These are phyloP conservation scores for Schizopora paradoxa DNA, from an alignment of 1,284 basidiomycete genomes.

Conservation along the genomic window DNA sequence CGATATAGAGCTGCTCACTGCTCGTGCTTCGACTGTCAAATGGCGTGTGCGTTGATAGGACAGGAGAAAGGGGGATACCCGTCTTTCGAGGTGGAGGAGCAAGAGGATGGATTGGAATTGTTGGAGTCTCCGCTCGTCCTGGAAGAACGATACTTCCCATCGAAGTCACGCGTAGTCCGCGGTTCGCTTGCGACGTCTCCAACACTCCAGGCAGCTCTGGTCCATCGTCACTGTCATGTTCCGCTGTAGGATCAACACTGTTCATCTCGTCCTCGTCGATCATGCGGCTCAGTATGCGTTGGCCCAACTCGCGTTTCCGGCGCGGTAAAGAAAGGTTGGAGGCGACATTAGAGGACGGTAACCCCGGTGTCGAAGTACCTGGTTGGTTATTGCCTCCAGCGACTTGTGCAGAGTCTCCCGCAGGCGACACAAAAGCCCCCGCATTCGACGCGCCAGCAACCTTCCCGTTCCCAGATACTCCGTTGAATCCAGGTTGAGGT, in stretches of 20 bases:
- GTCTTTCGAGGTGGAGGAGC: constrained; percentile 56
- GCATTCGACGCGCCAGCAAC: too few species aligned
- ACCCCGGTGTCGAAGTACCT: too few species aligned
- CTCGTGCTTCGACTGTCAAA: constrained; percentile 26
- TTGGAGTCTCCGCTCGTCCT: constrained; percentile 52
- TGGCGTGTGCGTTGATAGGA: constrained; percentile 44
- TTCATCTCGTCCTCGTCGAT: constrained; percentile 20
- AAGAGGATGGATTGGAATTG: constrained; percentile 49
- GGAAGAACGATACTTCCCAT: constrained; percentile 30
- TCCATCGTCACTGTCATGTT: not conserved
- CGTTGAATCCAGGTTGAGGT: too few species aligned
- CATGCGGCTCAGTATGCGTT: constrained; percentile 23
- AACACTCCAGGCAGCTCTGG: not conserved
- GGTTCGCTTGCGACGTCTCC: not conserved
- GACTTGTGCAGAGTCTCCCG: too few species aligned
- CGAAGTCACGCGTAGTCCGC: not conserved
- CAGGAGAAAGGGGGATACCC: constrained; percentile 22
- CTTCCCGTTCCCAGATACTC: too few species aligned
- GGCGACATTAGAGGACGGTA: too few species aligned
- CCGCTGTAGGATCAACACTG: not conserved
- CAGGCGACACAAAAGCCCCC: too few species aligned
- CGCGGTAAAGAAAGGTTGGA: constrained; percentile 15
- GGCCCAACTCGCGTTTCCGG: constrained; percentile 23
- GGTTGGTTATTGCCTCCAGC: too few species aligned
- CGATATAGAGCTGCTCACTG: not conserved